These are phyloP conservation scores for Taxawa tesnikishii DNA, from an alignment of 2,329 filamentous ascomycete genomes.

Conservation along the genomic window DNA sequence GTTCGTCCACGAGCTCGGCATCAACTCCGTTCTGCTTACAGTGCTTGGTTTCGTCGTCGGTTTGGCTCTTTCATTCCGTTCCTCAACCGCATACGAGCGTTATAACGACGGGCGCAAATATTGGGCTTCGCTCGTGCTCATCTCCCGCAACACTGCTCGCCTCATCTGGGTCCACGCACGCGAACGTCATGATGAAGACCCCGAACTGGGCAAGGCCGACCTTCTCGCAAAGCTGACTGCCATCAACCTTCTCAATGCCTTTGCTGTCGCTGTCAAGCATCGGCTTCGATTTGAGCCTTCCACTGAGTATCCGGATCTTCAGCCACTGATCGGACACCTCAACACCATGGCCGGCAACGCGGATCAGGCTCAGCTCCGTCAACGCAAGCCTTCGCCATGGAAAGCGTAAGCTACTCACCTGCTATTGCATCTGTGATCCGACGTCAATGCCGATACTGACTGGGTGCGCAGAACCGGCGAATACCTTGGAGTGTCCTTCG, in stretches of 20 bases:
- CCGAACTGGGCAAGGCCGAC: constrained; percentile 46
- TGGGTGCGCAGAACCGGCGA: constrained; percentile 45
- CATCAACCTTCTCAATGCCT: constrained; percentile 68
- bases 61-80: constrained; percentile 66
- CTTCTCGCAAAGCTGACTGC: constrained; percentile 59
- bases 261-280: constrained; percentile 68
- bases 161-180: constrained; percentile 70
- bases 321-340: constrained; percentile 57
- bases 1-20: constrained; percentile 36
- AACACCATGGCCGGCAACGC: constrained; percentile 57
- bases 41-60: constrained; percentile 73
- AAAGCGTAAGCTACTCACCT: constrained; percentile 8
- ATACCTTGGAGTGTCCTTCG: constrained; percentile 65
- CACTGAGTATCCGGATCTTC: constrained; percentile 62
- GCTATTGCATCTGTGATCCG: neutral
- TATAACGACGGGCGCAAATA: constrained; percentile 46
- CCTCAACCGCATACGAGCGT: constrained; percentile 65
- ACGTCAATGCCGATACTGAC: too few species aligned
- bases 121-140: constrained; percentile 47
- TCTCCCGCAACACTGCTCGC: constrained; percentile 48
- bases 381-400: constrained; percentile 13
- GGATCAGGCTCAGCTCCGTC: constrained; percentile 29
- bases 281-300: constrained; percentile 75
- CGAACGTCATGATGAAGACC: constrained; percentile 43
- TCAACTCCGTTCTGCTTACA: constrained; percentile 59